Conservation (phyloP, 768 basidiomycete genomes). For the Sistotremastrum suecicum region DNA sequence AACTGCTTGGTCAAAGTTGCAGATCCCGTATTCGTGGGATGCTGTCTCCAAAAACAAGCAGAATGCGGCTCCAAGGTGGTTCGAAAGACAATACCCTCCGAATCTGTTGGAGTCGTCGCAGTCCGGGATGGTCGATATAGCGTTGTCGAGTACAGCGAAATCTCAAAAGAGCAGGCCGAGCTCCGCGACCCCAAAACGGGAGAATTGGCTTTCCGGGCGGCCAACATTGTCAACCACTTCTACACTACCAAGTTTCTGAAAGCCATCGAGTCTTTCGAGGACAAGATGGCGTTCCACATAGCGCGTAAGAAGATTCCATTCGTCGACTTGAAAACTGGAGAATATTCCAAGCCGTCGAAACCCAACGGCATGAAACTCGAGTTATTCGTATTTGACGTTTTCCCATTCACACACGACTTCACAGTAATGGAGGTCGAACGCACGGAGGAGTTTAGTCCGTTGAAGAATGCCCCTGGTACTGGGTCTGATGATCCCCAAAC, state of each 20-base stretch:
- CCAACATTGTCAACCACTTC: constrained; percentile 97
- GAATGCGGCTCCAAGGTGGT: constrained; percentile 96
- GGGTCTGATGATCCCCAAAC: constrained; percentile 84
- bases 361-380: constrained; percentile 99
- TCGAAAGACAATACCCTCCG: constrained; percentile 71
- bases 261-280: constrained; percentile 66
- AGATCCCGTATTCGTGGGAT: constrained; percentile 94
- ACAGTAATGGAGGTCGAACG: constrained; percentile 82
- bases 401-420: constrained; percentile 76
- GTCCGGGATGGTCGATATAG: constrained; percentile 69
- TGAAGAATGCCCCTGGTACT: constrained; percentile 95
- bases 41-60: constrained; percentile 75
- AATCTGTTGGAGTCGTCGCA: constrained; percentile 93
- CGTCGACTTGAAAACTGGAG: constrained; percentile 55
- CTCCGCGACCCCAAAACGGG: constrained; percentile 51
- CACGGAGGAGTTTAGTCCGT: constrained; percentile 84
- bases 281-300: constrained; percentile 90
- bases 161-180: constrained; percentile 77
- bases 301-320: constrained; percentile 94
- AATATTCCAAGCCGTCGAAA: constrained; percentile 60
- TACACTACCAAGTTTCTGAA: constrained; percentile 82
- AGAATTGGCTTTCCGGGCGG: constrained; percentile 83
- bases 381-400: constrained; percentile 97
- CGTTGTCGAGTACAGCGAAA: constrained; percentile 97
- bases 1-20: constrained; percentile 97